Base-by-base conservation (phyloP, 2,329 filamentous ascomycete species). In the Ophiostoma sp. region DNA sequence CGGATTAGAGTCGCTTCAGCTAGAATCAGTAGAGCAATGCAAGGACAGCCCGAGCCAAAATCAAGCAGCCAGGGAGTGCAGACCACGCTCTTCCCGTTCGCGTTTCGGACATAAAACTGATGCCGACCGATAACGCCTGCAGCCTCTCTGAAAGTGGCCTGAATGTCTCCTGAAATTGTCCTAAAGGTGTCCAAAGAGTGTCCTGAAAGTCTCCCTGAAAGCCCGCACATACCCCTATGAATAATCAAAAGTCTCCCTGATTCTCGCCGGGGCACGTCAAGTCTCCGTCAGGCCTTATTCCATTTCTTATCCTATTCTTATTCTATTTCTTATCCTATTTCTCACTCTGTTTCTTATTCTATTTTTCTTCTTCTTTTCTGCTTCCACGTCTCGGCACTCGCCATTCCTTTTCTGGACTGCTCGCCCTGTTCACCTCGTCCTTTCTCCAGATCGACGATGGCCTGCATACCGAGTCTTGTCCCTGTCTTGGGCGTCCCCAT, bases 91-190 rank as follows among this genome's bases (percentile, higher is more conserved):
- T 62, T 38, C 38, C n/a, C 38, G 42, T 64, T 66, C 68, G 68
- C 68, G 68, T 58, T 68, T 69, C 68, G 68, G 68, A 69, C 68
- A 69, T 69, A 47, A 64, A 66, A 38, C 55, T 66, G 40, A 69
- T 18, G 64, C 68, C 68, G 68, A 69, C 68, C 68, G 66, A 67
- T 58, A 16, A n/a, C 16, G 12, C 60, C 40, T 14, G 65, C 55
- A 16, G 27, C 27, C 44, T 18, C 38, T 12, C n/a, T 27, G 27
- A 36, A 36, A 44, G 14, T 27, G 14, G 8, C 6, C n/a, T 27
- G n/a, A 8, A 4, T 8, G 49, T 55, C n/a, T 8, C 18, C 49
- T 55, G n/a, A 4, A 55, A 7, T 9, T 27, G 58, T 16, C 36
- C 42, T 60, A 41, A 63, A 65, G 6, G 27, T 38, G 12, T 49